Evolutionary conservation across 352 stramenopile genomes (phyloP).

Genomic region (Globisporangium orthogonon): DNA sequence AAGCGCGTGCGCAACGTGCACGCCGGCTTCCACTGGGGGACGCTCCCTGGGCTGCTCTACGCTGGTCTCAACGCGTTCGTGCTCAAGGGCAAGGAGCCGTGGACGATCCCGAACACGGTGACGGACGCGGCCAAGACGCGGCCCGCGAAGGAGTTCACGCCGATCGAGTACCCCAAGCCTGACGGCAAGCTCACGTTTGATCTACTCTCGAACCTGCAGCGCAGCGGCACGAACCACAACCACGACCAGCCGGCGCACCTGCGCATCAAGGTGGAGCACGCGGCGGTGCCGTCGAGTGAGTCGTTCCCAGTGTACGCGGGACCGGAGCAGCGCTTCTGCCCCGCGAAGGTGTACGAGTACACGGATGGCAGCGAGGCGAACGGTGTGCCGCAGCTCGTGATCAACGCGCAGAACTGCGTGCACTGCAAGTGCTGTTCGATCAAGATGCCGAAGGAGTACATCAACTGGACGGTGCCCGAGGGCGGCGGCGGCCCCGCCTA

Average conservation of each 20-base stretch:
- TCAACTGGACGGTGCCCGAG: constrained; percentile 99
- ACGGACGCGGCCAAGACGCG: constrained; percentile 92
- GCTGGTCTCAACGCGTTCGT: constrained; percentile 92
- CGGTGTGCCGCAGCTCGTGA: constrained; percentile 91
- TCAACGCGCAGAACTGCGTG: constrained; percentile 99
- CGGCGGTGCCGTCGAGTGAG: constrained; percentile 82
- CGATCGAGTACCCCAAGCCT: constrained; percentile 95
- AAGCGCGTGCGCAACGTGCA: constrained; percentile 97
- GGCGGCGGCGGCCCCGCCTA: constrained; percentile 97
- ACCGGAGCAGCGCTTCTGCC: constrained; percentile 97
- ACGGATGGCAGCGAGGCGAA: constrained; percentile 88
- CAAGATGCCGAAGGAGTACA: constrained; percentile 99
- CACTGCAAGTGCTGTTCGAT: constrained; percentile 99
- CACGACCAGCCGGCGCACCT: constrained; percentile 98
- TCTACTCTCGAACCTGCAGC: constrained; percentile 97
- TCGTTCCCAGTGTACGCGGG: constrained; percentile 92
- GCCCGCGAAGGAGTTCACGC: constrained; percentile 82
- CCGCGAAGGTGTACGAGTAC: constrained; percentile 98
- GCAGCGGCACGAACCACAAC: constrained; percentile 97
- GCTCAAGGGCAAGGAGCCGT: constrained; percentile 94
- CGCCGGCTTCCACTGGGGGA: constrained; percentile 94
- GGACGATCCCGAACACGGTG: constrained; percentile 88
- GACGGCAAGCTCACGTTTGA: constrained; percentile 98
- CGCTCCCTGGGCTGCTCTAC: constrained; percentile 91
- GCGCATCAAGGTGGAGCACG: constrained; percentile 90